Evolutionary conservation across 2,329 filamentous ascomycete genomes (phyloP), one percentile per base, ranked within the genome.

Genomic region (Ustulina deusta): DNA sequence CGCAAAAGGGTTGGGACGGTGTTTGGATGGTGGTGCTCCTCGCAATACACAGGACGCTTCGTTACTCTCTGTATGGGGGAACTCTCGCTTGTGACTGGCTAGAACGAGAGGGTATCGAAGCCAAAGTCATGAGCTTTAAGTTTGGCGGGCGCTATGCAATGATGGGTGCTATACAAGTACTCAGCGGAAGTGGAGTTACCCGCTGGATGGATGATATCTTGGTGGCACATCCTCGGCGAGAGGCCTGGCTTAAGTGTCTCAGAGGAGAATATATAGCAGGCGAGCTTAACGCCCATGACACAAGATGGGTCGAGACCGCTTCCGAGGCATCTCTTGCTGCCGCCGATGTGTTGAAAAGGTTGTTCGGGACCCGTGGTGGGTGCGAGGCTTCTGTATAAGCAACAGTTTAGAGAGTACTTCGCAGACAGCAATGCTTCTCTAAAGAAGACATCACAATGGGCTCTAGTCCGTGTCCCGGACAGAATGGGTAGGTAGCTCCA

Each of bases 201-300:
- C 63, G 44, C 20, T 76, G 74, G 74, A 76, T 76, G 73, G 73
- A 75, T 48, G 54, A 65, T 46, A 71, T 75, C 17, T 29, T 74
- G 40, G 67, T 69, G 22, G 69, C 72, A 3, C 68, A 70, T 67
- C 67, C 73, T 13, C 68, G 73, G 6, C 65, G 69, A 36, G 59
- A 65, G 44, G 49, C 38, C 7, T 61, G 59, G 59, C 46, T 61
- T 7, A 13, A 10, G 11, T 36, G 56, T 59, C 17, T 49, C 13
- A 48, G 29, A 15, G 56, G 56, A 48, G 29, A 49, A 11, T 3
- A 59, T 4, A 15, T 38, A 42, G 27, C 42, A 5, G 38, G 17
- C 7, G 9, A 57, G n/a, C 25, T 44, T 9, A 17, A 46, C 15
- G 5, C 54, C 3, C 54, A 44, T 32, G 54, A 57, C 17, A n/a